phyloP scores from a whole-genome alignment of 2,329 filamentous ascomycete genomes.

The Penicillium frequentans region DNA sequence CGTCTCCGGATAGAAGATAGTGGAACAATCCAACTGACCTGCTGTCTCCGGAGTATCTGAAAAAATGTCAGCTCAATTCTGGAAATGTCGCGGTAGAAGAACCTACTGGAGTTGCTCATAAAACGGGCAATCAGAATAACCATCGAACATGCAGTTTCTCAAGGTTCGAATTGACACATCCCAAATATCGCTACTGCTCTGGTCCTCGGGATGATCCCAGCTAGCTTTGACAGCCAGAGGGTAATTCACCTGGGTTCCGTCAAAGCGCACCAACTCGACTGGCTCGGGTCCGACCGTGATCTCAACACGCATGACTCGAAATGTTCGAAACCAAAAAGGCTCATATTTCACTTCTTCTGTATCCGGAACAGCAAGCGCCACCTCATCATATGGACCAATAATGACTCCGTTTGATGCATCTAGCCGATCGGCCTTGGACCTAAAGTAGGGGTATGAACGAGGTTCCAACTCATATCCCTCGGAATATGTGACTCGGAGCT shows the following conservation, averaged over 20 bases:
- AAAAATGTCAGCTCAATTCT: neutral
- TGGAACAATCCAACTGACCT: conserved; percentile 31
- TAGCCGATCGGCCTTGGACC: conserved; percentile 39
- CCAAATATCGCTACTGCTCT: conserved; percentile 27
- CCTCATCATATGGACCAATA: conserved; percentile 41
- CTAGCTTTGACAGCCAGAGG: conserved; percentile 34
- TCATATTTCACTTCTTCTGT: conserved; percentile 26
- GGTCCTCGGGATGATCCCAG: conserved; percentile 17
- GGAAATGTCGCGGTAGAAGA: neutral
- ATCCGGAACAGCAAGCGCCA: conserved; percentile 24
- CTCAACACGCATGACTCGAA: conserved; percentile 36
- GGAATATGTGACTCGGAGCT: conserved; percentile 31
- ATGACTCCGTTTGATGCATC: conserved; percentile 33
- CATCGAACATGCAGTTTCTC: conserved; percentile 38
- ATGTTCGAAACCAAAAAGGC: conserved; percentile 46
- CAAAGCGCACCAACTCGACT: conserved; percentile 26
- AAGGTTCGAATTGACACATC: conserved; percentile 33
- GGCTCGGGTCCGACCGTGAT: conserved; percentile 23
- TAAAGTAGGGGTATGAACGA: conserved; percentile 40
- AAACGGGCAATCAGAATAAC: conserved; percentile 38
- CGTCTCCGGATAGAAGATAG: conserved; percentile 34
- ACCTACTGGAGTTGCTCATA: conserved; percentile 39
- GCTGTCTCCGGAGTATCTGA: conserved; percentile 27
- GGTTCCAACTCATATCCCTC: conserved; percentile 36
- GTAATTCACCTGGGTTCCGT: conserved; percentile 38